These are phyloP conservation scores for Picea mariana DNA, from an alignment of 83 land plant genomes.

Conservation along the genomic window DNA sequence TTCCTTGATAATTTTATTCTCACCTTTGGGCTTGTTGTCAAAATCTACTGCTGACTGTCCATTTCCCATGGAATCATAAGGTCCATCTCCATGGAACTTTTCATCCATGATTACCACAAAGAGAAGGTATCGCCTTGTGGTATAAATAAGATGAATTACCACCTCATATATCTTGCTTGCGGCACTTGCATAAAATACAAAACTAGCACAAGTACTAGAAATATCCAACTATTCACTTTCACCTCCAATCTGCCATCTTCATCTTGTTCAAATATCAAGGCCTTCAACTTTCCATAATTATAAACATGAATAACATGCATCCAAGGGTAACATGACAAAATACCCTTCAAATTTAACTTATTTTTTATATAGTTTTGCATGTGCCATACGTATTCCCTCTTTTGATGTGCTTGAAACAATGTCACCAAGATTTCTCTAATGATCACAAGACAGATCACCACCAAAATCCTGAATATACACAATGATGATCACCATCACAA, in stretches of 20 bases:
- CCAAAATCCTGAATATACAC: no score
- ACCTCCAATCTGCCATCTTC: no score
- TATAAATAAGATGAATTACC: conserved; percentile 65
- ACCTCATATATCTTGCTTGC: neutral
- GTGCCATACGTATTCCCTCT: conserved; percentile 15
- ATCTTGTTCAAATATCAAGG: no score
- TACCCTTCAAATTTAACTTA: no score
- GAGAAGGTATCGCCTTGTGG: conserved; percentile 79
- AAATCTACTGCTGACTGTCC: conserved; percentile 1
- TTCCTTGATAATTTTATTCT: conserved; percentile 26
- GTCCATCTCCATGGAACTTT: conserved; percentile 34
- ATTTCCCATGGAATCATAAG: conserved; percentile 13
- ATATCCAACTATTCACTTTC: no score
- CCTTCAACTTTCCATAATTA: no score
- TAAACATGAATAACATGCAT: no score
- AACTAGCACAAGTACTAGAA: no score
- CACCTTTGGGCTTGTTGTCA: conserved; percentile 25
- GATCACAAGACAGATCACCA: no score
- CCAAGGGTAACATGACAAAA: no score
- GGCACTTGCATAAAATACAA: neutral
- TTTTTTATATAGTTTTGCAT: no score
- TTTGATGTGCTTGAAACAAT: conserved; percentile 46
- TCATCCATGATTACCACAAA: conserved; percentile 57
- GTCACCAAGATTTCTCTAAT: conserved; percentile 33
- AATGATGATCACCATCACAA: no score